Base-by-base conservation (phyloP, 2,329 filamentous ascomycete genomes). In the Trichoderma lentiforme region DNA sequence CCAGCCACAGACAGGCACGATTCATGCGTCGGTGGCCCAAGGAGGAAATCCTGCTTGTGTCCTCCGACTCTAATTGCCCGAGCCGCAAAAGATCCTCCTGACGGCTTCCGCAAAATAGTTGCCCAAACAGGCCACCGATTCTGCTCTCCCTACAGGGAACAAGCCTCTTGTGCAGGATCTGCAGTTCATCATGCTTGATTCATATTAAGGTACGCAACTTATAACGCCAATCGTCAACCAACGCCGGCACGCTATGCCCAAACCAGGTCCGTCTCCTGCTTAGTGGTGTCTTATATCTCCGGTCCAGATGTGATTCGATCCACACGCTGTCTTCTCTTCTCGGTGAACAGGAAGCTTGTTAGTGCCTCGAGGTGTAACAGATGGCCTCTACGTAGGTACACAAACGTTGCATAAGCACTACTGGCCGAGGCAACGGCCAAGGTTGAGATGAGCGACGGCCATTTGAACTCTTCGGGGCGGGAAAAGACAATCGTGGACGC, bases 401-500 rank as follows among this genome's bases (percentile, higher is more conserved):
- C 67, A 72, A 70, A 72, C 15, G 24, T 5, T 7, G 71, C 51
- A 62, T 72, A 72, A 21, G 60, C 47, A 32, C 26, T 30, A 30
- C 66, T 60, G 18, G 71, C 71, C 11, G 60, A 57, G 8, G 58
- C 32, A 47, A 72, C 71, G 6, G 71, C 67, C 15, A 39, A 21
- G 12, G 69, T 30, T 8, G 58, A 58, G 60, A 93, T 84, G 7
- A 87, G 78, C 0, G 88, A 86, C 0, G 92, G 91, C 77, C 87
- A 90, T 70, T 83, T 83, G 78, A 94, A 94, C 75, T 92, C 85
- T 4, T 86, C 84, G 0, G 92, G 91, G 0, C 82, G 81, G 1
- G 87, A 84, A 73, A 90, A 93, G 4, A 90, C 77, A 72, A 93
- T 89, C 0, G 92, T 94, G 0, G 86, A 85, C 0, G 84, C 84